A percentile compares a stretch with the other conserved stretches of the same genome.
Conservation (phyloP, 345 rosid species). For the Geranium brycei region DNA sequence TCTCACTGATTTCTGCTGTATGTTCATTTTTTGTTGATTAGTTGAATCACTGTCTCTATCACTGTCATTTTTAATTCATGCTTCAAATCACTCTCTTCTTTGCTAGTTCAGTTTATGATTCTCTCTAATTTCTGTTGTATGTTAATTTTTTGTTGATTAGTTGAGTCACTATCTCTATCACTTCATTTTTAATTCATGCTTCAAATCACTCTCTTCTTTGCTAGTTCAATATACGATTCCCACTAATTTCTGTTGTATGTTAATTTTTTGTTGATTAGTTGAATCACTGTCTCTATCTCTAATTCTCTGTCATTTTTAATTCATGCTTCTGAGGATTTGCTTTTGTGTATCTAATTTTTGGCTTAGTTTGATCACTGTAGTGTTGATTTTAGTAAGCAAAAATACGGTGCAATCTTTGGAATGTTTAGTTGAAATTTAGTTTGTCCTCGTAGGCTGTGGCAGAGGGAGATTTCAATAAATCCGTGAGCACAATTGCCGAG, state of each 20-base stretch:
- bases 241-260: conserved; percentile 1
- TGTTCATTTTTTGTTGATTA: too few species aligned
- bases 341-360: neutral
- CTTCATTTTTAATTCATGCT: too few species aligned
- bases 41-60: neutral
- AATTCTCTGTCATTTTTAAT: too few species aligned
- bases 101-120: neutral
- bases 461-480: conserved; percentile 25
- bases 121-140: conserved; percentile 1
- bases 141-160: neutral
- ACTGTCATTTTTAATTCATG: too few species aligned
- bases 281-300: too few species aligned
- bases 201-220: neutral
- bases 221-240: neutral
- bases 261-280: too few species aligned
- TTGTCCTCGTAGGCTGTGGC: conserved; percentile 25
- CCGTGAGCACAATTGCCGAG: conserved; percentile 30
- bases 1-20: conserved; percentile 2
- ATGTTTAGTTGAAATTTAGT: neutral
- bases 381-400: neutral
- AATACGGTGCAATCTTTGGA: neutral
- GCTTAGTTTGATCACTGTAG: too few species aligned
- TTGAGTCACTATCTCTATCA: too few species aligned
- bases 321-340: neutral
- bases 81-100: neutral